Conservation (phyloP, 2,329 filamentous ascomycete species). For the Paracoccidioides lutzii region DNA sequence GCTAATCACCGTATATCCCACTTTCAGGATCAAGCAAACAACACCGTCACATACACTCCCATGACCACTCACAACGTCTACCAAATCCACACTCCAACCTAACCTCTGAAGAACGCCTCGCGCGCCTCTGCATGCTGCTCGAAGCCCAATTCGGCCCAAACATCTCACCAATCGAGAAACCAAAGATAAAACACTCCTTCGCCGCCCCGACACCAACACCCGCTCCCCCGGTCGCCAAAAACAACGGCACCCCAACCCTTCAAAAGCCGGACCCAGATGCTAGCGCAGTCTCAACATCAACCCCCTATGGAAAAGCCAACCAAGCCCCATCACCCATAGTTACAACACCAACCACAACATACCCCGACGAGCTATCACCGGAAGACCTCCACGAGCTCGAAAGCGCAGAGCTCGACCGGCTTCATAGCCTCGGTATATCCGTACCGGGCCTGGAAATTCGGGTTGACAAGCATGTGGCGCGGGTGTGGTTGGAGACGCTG, state of each 20-base stretch:
- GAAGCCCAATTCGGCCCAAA: constrained; percentile 93
- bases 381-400: constrained; percentile 42
- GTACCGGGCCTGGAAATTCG: constrained; percentile 79
- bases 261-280: constrained; percentile 7
- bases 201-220: constrained; percentile 11
- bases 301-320: background rate
- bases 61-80: constrained; percentile 30
- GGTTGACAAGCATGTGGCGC: constrained; percentile 76
- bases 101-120: constrained; percentile 61
- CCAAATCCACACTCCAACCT: constrained; percentile 64
- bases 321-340: background rate
- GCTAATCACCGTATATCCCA: constrained; percentile 20
- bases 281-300: constrained; percentile 5
- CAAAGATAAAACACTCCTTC: constrained; percentile 29
- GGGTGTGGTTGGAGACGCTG: constrained; percentile 81
- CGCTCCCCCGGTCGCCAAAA: constrained; percentile 2
- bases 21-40: constrained; percentile 44
- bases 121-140: constrained; percentile 84
- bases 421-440: constrained; percentile 75
- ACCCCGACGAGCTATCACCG: background rate
- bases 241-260: constrained; percentile 2
- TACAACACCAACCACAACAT: background rate
- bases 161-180: constrained; percentile 61
- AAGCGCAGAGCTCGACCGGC: constrained; percentile 57
- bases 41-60: constrained; percentile 30